Evolutionary conservation across 176 grass and related monocot species (phyloP).

Genomic region (Coix lacrymajobi): DNA sequence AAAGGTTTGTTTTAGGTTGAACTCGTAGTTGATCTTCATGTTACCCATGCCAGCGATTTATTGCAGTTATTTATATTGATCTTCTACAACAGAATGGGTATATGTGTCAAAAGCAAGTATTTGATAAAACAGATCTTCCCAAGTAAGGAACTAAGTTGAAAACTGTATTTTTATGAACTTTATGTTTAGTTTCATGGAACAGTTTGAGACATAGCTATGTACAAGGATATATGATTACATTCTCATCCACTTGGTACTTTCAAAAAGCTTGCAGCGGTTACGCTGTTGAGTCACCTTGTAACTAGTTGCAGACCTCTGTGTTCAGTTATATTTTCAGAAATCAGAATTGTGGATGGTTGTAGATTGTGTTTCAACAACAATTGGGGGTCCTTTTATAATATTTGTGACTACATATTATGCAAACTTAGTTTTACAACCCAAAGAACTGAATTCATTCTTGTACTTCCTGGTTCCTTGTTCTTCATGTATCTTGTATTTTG

Average conservation of each 20-base stretch:
- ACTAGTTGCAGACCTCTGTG: background rate
- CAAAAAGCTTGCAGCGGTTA: background rate
- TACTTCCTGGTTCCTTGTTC: background rate
- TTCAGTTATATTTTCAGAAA: background rate
- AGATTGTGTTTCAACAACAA: slow-evolving; percentile 7
- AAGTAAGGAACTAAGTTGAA: background rate
- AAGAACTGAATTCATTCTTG: background rate
- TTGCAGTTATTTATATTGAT: background rate
- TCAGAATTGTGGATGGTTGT: background rate
- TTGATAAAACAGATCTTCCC: background rate
- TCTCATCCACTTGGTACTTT: background rate
- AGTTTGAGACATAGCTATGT: background rate
- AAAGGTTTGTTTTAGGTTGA: slow-evolving; percentile 43
- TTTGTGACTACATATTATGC: slow-evolving; percentile 1
- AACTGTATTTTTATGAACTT: background rate
- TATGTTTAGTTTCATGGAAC: background rate
- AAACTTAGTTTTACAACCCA: background rate
- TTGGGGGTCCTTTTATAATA: background rate
- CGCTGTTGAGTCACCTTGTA: background rate
- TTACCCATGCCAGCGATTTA: background rate
- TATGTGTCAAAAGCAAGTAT: background rate
- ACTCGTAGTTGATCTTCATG: background rate
- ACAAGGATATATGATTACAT: background rate
- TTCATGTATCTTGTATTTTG: slow-evolving; percentile 1
- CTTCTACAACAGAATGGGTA: background rate